Evolutionary conservation across 169 alveolate genomes (phyloP).

Genomic region (Cryptosporidium baileyi): DNA sequence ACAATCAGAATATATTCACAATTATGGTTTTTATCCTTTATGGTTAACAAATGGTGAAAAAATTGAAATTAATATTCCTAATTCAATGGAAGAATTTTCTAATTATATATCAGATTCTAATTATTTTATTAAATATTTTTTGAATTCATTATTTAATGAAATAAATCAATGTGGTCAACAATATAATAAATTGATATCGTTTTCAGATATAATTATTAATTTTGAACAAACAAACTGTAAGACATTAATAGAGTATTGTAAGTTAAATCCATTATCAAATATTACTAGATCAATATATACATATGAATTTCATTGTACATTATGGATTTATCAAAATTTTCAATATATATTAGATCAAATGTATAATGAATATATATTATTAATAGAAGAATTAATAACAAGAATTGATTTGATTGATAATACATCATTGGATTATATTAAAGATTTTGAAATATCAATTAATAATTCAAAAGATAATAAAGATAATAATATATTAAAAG

Average conservation of each 20-base stretch:
- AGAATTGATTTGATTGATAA: neutral
- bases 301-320: constrained; percentile 16
- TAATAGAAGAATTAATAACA: neutral
- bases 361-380: neutral
- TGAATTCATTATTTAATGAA: constrained; percentile 8
- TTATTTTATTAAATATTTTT: constrained; percentile 12
- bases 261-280: neutral
- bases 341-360: constrained; percentile 4
- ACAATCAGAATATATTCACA: constrained; percentile 37
- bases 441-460: constrained; percentile 17
- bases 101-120: constrained; percentile 26
- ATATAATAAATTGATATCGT: neutral
- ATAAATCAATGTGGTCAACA: constrained; percentile 11
- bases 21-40: constrained; percentile 16
- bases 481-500: neutral
- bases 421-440: constrained; percentile 1
- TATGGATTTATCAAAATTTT: constrained; percentile 39
- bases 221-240: constrained; percentile 17
- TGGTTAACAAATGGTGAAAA: constrained; percentile 60
- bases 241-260: constrained; percentile 43
- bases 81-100: neutral
- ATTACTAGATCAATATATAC: constrained; percentile 19
- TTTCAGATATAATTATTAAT: neutral
- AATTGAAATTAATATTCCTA: constrained; percentile 11
- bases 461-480: neutral